Evolutionary conservation across 1,139 yeast genomes (phyloP), one percentile per base, ranked within the genome.

Genomic region (Hansenula sp.): DNA sequence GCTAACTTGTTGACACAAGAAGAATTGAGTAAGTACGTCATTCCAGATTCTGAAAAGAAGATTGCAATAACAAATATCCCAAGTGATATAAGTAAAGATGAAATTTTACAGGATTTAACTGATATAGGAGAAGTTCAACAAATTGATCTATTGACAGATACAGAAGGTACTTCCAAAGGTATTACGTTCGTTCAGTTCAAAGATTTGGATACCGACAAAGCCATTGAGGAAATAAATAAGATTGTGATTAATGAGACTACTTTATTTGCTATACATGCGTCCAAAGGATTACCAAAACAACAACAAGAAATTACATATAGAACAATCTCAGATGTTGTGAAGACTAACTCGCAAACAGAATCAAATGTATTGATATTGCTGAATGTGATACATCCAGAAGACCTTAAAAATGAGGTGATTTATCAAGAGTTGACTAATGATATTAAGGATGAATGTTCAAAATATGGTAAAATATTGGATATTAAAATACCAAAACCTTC

Each of bases 401-500:
- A 87, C 45, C 61, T 84, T 39, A 62, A 71, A 19, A 78, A 79
- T 38, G 77, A 73, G 36, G 61, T 59, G 0, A 75, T 69, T 37
- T 75, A 68, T 44, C 62, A 68, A 16, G 79, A 77, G 40, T 66
- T 82, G 20, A 60, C 65, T 35, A 68, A 70, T 14, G 85, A 83
- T 37, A 71, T 88, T 22, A 48, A 56, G 13, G 59, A 60, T 5
- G 84, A 81, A 48, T 77, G 82, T 25, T 56, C 65, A 0, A 69
- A 68, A 38, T 70, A 68, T 45, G 90, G 90, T 0, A 60, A 59
- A 6, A 77, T 85, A 7, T 62, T 63, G 13, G 68, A 75, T 6
- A 62, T 87, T 4, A 72, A 71, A 44, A 75, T 88, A n/a, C 90
- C 94, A 0, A 68, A 76, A 48, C 92, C 92, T 0, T 71, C 72